Base-by-base conservation (phyloP, 805 yeast genomes). In the Schwanniomyces sp. region DNA sequence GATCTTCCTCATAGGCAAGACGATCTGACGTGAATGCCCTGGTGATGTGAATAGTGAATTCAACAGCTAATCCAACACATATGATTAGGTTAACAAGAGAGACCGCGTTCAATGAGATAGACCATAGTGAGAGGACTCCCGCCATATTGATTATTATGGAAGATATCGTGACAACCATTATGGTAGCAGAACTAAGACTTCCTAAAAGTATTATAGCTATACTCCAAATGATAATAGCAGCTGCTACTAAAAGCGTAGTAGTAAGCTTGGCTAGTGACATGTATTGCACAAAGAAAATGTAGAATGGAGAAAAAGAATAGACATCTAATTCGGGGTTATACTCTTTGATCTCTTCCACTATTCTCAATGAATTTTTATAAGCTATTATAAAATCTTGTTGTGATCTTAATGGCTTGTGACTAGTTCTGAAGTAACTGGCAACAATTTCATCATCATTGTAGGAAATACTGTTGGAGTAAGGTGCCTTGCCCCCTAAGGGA, bases 401-500 rank as follows among this genome's bases (percentile, higher is more conserved):
- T 0, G 96, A 86, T 50, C 87, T 74, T 51, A 92, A 72, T 1
- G 97, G 92, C 1, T 61, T 62, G 63, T 94, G 98, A 6, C 88
- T 78, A 1, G 92, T 81, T 54, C 98, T 73, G 69, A 92, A 90
- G n/a, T 78, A 75, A 1, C 90, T 81, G 1, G 92, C 72, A 8
- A 59, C 53, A 5, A 90, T 75, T 2, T 55, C 51, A 0, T 64
- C 54, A 1, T 69, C 67, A 27, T 67, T 67, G 47, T 74, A 73
- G 1, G 76, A 67, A 9, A 89, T 69, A 0, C 91, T 74, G 5
- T 74, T 66, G 1, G 87, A 76, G 61, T 92, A 92, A 0, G 97
- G 96, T 0, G 97, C 97, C 59, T 88, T 87, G 2, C 99, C 99
- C 3, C 96, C 98, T 25, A 92, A 70, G 1, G 98, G 97, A 64